These are phyloP conservation scores for Pluteus cervinus DNA, from an alignment of 768 basidiomycete genomes.

Conservation along the genomic window DNA sequence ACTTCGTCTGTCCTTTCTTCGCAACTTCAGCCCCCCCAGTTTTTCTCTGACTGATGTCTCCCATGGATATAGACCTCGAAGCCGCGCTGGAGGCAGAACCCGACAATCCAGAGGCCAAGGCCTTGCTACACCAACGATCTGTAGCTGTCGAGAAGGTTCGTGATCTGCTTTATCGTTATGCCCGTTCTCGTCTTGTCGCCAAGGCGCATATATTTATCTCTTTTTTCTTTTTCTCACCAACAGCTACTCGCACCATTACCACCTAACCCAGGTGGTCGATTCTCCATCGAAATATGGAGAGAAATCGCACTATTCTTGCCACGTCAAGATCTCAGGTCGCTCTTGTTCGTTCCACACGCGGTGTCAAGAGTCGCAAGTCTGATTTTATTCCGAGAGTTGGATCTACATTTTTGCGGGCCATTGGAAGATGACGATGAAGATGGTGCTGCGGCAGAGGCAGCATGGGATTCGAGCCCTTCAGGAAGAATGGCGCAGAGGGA, in stretches of 20 bases:
- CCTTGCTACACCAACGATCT: slow-evolving; percentile 49
- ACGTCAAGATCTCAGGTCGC: slow-evolving; percentile 55
- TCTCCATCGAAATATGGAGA: slow-evolving; percentile 69
- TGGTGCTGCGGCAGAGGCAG: too few species aligned
- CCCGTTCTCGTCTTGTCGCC: neutral
- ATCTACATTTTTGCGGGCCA: slow-evolving; percentile 51
- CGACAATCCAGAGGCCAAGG: slow-evolving; percentile 63
- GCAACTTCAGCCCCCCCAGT: neutral
- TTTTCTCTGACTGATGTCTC: slow-evolving; percentile 1
- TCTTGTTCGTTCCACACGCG: slow-evolving; percentile 58
- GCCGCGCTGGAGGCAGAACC: slow-evolving; percentile 60
- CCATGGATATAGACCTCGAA: slow-evolving; percentile 46
- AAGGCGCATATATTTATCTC: slow-evolving; percentile 1
- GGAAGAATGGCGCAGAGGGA: slow-evolving; percentile 20
- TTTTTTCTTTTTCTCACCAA: neutral
- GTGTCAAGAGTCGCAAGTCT: slow-evolving; percentile 67
- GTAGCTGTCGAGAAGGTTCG: slow-evolving; percentile 53
- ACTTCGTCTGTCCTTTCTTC: slow-evolving; percentile 2
- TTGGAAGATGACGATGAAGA: slow-evolving; percentile 12
- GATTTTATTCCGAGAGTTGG: slow-evolving; percentile 56
- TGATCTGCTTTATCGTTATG: slow-evolving; percentile 2
- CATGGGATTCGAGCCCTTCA: slow-evolving; percentile 12
- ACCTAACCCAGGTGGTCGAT: slow-evolving; percentile 40
- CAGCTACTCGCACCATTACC: slow-evolving; percentile 37
- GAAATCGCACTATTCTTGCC: slow-evolving; percentile 61